Evolutionary conservation across 106 monocot genomes (phyloP), one percentile per base, ranked within the genome.

Genomic region (Dendrobium officinale): DNA sequence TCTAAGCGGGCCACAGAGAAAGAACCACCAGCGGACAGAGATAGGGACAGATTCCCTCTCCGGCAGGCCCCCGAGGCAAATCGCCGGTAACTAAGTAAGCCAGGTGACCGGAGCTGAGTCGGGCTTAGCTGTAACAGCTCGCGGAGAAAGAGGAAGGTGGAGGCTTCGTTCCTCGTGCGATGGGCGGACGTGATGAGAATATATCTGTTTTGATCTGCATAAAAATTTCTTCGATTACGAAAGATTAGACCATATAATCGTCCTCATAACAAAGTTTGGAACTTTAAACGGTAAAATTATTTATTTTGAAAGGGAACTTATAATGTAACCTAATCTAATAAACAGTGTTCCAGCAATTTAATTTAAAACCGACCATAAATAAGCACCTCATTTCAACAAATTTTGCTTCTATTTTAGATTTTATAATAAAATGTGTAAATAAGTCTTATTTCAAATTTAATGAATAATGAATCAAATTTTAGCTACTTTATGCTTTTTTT

Each of bases 1-100:
- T 76, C 76, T 27, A 76, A 49, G 48, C 7, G 75, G 76, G 76
- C 26, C 76, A 76, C 9, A 49, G 48, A 24, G 48, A 76, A 43
- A 73, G 16, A 72, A 15, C 72, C 1, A n/a, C 10, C 1, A 29
- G 16, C 20, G 31, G 44, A 43, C 6, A 20, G 43, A 42, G 75
- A 48, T 20, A 24, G 16, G 3, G 1, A 27, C 22, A 48, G 45
- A 76, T 48, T 49, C 76, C 24, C 18, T 76, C 48, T 47, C 76
- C 48, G 76, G 74, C 42, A 15, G 18, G 13, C 31, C 4, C n/a
- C 33, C 9, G 31, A 42, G 19, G 13, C 9, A 13, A 49, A 45
- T 45, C 76, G 76, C 48, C 48, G 76, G 76, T 19, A 76, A 70
- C 64, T 26, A 26, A 64, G 24, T 64, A 15, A 70, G 22, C 24